A percentile compares a stretch with the other conserved stretches of the same genome.
These are phyloP conservation scores for Thelonectria olida DNA, from an alignment of 2,329 filamentous ascomycete species.

Conservation along the genomic window DNA sequence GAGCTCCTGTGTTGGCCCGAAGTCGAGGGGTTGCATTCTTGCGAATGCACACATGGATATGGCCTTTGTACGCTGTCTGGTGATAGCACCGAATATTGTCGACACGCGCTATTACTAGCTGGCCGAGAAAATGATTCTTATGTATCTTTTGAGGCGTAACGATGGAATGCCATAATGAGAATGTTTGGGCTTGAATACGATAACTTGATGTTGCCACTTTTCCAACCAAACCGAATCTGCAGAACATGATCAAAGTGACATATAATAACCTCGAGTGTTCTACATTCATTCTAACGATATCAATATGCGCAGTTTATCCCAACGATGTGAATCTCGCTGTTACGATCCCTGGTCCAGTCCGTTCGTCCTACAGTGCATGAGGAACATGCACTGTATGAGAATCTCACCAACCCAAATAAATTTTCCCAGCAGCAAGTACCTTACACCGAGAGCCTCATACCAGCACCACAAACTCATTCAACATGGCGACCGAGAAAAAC, in stretches of 20 bases:
- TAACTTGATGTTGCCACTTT: background rate
- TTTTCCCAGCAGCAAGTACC: slow-evolving; percentile 9
- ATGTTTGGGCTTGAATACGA: background rate
- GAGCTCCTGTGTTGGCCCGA: background rate
- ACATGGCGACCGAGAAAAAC: slow-evolving; percentile 39
- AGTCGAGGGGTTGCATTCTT: background rate
- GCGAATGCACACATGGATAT: background rate
- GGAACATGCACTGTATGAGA: background rate
- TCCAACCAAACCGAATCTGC: background rate
- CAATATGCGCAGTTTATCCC: no score
- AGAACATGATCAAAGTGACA: no score
- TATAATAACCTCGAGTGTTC: no score
- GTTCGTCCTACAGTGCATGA: background rate
- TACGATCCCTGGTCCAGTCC: no score
- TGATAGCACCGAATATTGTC: background rate
- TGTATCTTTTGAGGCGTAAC: background rate
- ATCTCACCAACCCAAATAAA: background rate
- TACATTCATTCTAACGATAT: no score
- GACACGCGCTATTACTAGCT: background rate
- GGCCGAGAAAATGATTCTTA: background rate
- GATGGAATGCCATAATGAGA: background rate
- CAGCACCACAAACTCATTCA: slow-evolving; percentile 14
- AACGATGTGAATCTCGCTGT: no score
- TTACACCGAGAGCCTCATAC: background rate
- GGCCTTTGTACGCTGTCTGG: background rate